These are phyloP conservation scores for Fusarium sacchari DNA, from an alignment of 2,329 filamentous ascomycete species.

Conservation along the genomic window DNA sequence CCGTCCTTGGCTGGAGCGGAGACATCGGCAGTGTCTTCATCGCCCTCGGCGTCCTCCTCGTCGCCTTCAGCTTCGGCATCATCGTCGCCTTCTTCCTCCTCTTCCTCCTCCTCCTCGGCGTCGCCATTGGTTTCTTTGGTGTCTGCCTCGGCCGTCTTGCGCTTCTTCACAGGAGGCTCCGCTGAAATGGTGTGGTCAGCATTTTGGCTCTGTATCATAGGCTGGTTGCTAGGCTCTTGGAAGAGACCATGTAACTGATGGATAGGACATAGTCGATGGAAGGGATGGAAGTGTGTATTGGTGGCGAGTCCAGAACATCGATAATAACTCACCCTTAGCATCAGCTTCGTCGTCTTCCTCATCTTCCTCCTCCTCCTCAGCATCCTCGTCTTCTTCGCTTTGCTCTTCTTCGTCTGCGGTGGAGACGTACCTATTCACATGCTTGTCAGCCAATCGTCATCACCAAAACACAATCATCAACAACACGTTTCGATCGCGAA, in stretches of 20 bases:
- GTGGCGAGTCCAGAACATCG: slow-evolving; percentile 1
- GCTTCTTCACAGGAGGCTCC: slow-evolving; percentile 59
- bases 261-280: background rate
- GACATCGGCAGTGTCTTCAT: slow-evolving; percentile 40
- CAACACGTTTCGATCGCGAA: background rate
- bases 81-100: slow-evolving; percentile 44
- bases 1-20: slow-evolving; percentile 37
- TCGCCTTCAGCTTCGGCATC: slow-evolving; percentile 43
- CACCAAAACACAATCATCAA: background rate
- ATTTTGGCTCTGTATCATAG: background rate
- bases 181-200: slow-evolving; percentile 3
- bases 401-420: slow-evolving; percentile 55
- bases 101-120: slow-evolving; percentile 48
- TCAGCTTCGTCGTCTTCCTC: slow-evolving; percentile 49
- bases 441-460: slow-evolving; percentile 28
- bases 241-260: background rate
- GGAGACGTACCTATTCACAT: slow-evolving; percentile 48
- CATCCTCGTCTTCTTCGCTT: slow-evolving; percentile 54
- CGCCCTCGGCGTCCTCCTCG: slow-evolving; percentile 43
- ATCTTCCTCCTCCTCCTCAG: slow-evolving; percentile 51
- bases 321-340: slow-evolving; percentile 49
- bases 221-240: background rate
- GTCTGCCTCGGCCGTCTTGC: slow-evolving; percentile 55
- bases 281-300: background rate
- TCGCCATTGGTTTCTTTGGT: slow-evolving; percentile 49